These are phyloP conservation scores for Aspergillus quadricinctus DNA, from an alignment of 2,329 filamentous ascomycete species.

Conservation along the genomic window DNA sequence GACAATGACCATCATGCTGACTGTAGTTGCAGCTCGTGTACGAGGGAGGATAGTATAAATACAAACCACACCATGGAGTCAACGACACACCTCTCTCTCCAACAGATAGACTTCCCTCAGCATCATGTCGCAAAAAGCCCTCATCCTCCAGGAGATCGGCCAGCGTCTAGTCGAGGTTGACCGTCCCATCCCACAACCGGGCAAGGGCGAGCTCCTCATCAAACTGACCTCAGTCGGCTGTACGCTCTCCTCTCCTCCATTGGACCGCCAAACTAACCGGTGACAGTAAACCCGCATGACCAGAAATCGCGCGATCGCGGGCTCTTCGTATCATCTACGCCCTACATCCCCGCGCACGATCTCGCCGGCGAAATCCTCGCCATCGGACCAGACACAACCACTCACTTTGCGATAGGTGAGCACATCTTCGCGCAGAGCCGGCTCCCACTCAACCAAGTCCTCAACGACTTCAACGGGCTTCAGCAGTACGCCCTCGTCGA, in stretches of 20 bases:
- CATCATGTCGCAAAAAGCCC: slow-evolving; percentile 17
- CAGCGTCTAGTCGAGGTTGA: slow-evolving; percentile 15
- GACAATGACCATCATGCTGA: background rate
- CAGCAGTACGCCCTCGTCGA: slow-evolving; percentile 38
- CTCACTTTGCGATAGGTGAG: slow-evolving; percentile 25
- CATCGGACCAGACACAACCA: slow-evolving; percentile 19
- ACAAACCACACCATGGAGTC: background rate
- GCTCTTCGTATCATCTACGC: slow-evolving; percentile 30
- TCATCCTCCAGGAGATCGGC: slow-evolving; percentile 21
- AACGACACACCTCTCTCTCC: background rate
- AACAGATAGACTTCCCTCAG: background rate
- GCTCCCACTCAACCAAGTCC: slow-evolving; percentile 5
- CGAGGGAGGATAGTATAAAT: background rate
- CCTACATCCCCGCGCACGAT: slow-evolving; percentile 33
- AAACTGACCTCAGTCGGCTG: slow-evolving; percentile 27
- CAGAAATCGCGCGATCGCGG: slow-evolving; percentile 32
- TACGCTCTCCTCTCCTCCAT: background rate
- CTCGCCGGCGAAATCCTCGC: slow-evolving; percentile 30
- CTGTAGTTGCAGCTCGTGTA: background rate
- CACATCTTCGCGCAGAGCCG: slow-evolving; percentile 26
- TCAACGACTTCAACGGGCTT: slow-evolving; percentile 20
- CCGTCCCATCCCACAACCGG: slow-evolving; percentile 26
- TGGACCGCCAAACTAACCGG: background rate
- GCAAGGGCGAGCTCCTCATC: slow-evolving; percentile 32
- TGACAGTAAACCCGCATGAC: slow-evolving; percentile 29